Conservation (phyloP, 1,284 basidiomycete species). For the Pseudozyma tsukubaensis region DNA sequence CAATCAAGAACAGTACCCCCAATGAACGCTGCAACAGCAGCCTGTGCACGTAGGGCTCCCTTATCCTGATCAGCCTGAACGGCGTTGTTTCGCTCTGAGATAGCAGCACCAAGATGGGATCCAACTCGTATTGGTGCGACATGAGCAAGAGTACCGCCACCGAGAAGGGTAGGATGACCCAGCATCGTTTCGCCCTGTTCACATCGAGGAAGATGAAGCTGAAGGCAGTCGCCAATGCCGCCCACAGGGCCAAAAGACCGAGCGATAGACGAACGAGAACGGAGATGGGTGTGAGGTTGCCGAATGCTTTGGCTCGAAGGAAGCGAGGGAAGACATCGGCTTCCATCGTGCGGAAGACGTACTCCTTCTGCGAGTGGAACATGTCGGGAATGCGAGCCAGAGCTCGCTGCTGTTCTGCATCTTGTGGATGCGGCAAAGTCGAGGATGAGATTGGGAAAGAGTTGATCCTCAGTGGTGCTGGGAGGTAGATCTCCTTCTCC, state of each 20-base stretch:
- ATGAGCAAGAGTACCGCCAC: conserved; percentile 88
- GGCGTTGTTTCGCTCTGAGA: conserved; percentile 74
- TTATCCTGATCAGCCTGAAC: conserved; percentile 87
- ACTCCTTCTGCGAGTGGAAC: conserved; percentile 94
- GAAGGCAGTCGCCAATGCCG: conserved; percentile 87
- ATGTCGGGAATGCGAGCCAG: conserved; percentile 94
- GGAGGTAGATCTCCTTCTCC: conserved; percentile 90
- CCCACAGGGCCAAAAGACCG: conserved; percentile 90
- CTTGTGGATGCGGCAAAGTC: conserved; percentile 77
- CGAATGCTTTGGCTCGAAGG: conserved; percentile 93
- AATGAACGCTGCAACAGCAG: conserved; percentile 85
- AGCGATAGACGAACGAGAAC: conserved; percentile 78
- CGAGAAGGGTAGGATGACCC: conserved; percentile 96
- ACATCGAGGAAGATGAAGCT: conserved; percentile 92
- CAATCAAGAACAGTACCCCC: conserved; percentile 79
- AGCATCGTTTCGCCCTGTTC: conserved; percentile 88
- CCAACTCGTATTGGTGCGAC: conserved; percentile 94
- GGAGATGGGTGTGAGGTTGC: conserved; percentile 91
- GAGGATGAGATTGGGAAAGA: conserved; percentile 71
- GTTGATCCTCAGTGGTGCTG: conserved; percentile 69
- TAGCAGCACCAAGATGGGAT: conserved; percentile 77
- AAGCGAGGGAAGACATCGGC: conserved; percentile 93
- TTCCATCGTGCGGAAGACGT: conserved; percentile 96
- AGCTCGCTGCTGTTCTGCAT: conserved; percentile 77
- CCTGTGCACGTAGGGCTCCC: conserved; percentile 91